These are phyloP conservation scores for Caryopteris hybrid DNA, from an alignment of 305 asterid species.

Conservation along the genomic window DNA sequence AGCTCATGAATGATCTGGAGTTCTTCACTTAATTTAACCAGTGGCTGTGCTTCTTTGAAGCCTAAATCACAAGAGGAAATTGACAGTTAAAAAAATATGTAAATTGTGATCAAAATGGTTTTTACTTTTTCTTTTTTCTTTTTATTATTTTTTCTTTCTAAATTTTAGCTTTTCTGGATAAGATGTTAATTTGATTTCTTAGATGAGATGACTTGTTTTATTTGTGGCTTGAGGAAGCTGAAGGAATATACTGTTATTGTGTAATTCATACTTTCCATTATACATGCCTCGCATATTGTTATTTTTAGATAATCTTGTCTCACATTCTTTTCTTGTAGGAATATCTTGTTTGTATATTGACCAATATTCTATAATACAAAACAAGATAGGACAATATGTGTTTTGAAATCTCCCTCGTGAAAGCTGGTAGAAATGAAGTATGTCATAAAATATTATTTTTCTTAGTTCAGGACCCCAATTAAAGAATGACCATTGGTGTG, in stretches of 20 bases:
- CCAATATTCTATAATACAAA: neutral
- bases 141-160: neutral
- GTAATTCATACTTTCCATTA: neutral
- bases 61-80: neutral
- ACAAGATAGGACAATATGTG: neutral
- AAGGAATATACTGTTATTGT: neutral
- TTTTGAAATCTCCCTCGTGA: neutral
- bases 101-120: neutral
- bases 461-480: neutral
- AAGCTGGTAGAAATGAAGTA: neutral
- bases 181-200: neutral
- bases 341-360: neutral
- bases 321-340: neutral
- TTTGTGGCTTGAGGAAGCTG: neutral
- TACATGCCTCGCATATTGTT: neutral
- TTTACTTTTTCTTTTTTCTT: neutral
- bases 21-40: constrained; percentile 12
- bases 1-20: constrained; percentile 17
- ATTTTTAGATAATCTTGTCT: neutral
- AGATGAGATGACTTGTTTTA: neutral
- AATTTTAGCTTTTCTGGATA: neutral
- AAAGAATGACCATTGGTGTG: neutral
- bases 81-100: neutral
- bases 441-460: neutral
- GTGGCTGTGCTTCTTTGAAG: constrained; percentile 5